Base-by-base conservation (phyloP, 1,139 yeast genomes). In the Komagataea norvegica region DNA sequence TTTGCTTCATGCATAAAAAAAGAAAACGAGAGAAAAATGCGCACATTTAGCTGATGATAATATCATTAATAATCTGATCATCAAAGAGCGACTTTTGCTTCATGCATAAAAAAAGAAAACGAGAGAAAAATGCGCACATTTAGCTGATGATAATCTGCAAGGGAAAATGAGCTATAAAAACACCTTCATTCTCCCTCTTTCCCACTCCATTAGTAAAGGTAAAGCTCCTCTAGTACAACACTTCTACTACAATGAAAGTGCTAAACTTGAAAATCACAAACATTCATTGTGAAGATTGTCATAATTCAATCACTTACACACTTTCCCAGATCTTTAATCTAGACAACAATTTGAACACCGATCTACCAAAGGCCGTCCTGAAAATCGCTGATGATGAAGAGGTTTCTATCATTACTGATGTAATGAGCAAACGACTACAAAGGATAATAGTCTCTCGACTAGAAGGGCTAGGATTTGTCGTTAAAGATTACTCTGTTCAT, bases 261-360 rank as follows among this genome's bases (percentile, higher is more conserved):
- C 25, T 42, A 10, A 33, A 25, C 13, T 15, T 45, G 2, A 37
- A 34, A 9, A 33, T 45, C 11, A 13, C 38, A 11, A 74, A 76
- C 44, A 61, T 76, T 21, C 82, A 77, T 49, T 77, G 82, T 50
- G 60, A 57, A 9, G 69, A 68, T 30, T 76, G 81, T 51, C 74
- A 67, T 44, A 44, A 49, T 1, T 55, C 68, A 2, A 61, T 76
- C 29, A 41, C 52, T n/a, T 41, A 43, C 9, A 42, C 55, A 1
- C 42, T 66, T 14, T 36, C 50, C 2, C 45, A 46, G 27, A 43
- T 52, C 25, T 49, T 53, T 21, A 22, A 40, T 13, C 20, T 38
- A 10, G 26, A 24, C 11, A 17, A 25, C 10, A 19, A 19, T 19
- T 18, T 32, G 8, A 17, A 11, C 3, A 21, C 26, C 6, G 31